Evolutionary conservation across 2,329 filamentous ascomycete species (phyloP), one percentile per base, ranked within the genome.

Genomic region (Fusarium xylarioides): DNA sequence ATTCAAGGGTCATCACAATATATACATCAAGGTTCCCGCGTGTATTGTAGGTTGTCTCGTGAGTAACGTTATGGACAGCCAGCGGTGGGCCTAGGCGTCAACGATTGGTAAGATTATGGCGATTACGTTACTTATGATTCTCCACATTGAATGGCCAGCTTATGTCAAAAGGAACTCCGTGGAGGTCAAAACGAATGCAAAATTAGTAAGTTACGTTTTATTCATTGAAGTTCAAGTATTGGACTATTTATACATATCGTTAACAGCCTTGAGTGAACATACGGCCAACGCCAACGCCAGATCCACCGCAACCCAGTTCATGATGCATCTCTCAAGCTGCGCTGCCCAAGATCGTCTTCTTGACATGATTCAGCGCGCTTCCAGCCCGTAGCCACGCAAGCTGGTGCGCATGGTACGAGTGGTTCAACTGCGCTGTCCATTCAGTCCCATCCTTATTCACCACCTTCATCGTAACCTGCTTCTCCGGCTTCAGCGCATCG

Each of bases 281-380:
- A 35, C 10, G n/a, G 21, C 11, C 6, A 15, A 35, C 21, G 30
- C 49, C 12, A 35, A 52, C 30, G n/a, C 16, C 47, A 2, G 5
- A 47, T 10, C 14, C 7, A 18, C 21, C 14, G 12, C 5, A 23
- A 1, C 12, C n/a, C 2, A 15, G 2, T 11, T 2, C 16, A 19
- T 14, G 16, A 19, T 28, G 23, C 6, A 14, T 5, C 5, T 7
- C 16, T 52, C 10, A 53, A 21, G 32, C 23, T 11, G 14, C 2
- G 34, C 26, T 26, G 5, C 40, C n/a, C 10, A 63, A 28, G 3
- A 38, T 35, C 21, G 40, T 63, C 21, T 38, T 38, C 12, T 71
- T 73, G 9, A 73, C 56, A 23, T 65, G 62, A 38, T 74, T 74
- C 14, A 71, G 14, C 1, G 72, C 64, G 21, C 71, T 74, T 8